These are phyloP conservation scores for Mallotus repandus DNA, from an alignment of 441 rosid species.

Conservation along the genomic window DNA sequence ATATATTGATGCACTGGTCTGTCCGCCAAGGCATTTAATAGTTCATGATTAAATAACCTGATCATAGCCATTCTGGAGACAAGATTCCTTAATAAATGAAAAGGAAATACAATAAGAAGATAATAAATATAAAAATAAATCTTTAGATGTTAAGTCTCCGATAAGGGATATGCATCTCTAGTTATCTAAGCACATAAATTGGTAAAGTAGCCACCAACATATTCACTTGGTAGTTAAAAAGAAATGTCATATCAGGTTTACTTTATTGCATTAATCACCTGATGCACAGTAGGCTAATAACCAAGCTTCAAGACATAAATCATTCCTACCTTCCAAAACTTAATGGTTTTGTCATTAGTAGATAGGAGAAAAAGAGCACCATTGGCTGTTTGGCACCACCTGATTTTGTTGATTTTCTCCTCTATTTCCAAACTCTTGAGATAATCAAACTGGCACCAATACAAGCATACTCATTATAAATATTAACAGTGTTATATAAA, in stretches of 20 bases:
- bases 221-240: background rate
- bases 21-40: background rate
- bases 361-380: constrained; percentile 91
- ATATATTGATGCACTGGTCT: background rate
- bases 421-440: constrained; percentile 98
- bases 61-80: background rate
- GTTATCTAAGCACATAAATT: background rate
- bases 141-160: background rate
- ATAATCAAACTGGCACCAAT: constrained; percentile 74
- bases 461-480: background rate
- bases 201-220: background rate
- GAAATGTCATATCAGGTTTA: background rate
- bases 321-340: constrained; percentile 77
- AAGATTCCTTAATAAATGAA: background rate
- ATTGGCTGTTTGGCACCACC: constrained; percentile 91
- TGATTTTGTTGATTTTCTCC: constrained; percentile 95
- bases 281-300: background rate
- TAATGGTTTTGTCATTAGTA: constrained; percentile 92
- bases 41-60: background rate
- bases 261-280: background rate
- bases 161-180: background rate
- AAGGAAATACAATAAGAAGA: background rate
- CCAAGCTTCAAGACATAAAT: constrained; percentile 11
- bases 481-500: background rate
- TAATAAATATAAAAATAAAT: background rate